Base-by-base conservation (phyloP, 305 asterid genomes). In the Euphrasia arctica region DNA sequence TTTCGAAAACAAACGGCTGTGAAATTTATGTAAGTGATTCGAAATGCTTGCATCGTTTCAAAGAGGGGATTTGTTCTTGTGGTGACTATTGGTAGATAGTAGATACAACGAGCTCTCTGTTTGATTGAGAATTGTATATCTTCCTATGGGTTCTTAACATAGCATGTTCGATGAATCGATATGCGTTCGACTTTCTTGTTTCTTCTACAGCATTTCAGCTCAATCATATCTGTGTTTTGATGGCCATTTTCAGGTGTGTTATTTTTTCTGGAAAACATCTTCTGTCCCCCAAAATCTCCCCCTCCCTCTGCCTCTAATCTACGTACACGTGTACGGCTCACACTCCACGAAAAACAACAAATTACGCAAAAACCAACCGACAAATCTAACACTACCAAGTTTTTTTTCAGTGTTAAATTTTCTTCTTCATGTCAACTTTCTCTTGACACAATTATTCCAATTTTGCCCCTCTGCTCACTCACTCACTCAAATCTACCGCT, bases 61-160 rank as follows among this genome's bases (percentile, higher is more conserved):
- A 77, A 63, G 56, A 82, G n/a, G 95, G 96, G 49, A 68, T 50
- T 27, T 90, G 96, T 76, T 88, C 97, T 63, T 90, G 96, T 74
- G 86, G 82, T 29, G 85, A 82, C 39, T 90, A 85, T 76, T 90
- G 97, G 96, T 90, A 84, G 45, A 39, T 39, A 39, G 96, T 90
- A 84, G 45, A 39, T 39, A 39, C 2, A 39, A 8, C 2, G 45
- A 3, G 36, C 4, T 32, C 45, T 39, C 45, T 2, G 9, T 39
- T 8, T 2, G 45, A 39, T 39, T 39, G 45, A 39, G 45, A 39
- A 39, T 39, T 9, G 45, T 39, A 39, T 2, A 39, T 39, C 45
- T 39, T 9, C 12, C 2, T 9, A 39, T 12, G 11, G 10, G 45
- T 39, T 39, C 45, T 8, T 39, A 8, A 1, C 45, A 9, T 39